Conservation (phyloP, 176 grass and related monocot species). For the Chrysopogon serrulatus region DNA sequence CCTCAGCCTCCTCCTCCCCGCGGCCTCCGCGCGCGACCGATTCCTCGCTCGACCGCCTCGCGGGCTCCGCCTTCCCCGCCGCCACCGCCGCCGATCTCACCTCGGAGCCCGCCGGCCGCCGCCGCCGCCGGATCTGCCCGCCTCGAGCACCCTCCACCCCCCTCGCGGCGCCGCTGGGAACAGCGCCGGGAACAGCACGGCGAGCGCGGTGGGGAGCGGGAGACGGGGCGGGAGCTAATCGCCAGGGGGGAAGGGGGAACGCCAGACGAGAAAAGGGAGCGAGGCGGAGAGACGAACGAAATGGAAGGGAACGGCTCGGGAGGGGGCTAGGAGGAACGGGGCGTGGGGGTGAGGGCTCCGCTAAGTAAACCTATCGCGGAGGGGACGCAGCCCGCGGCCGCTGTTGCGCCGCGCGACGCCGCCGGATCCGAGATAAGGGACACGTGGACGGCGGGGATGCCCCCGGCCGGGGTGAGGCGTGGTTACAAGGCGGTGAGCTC, state of each 20-base stretch:
- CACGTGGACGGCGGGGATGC: not conserved
- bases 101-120: not conserved
- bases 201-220: not conserved
- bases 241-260: not conserved
- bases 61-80: not conserved
- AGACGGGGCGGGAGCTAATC: not conserved
- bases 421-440: not conserved
- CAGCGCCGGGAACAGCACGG: not conserved
- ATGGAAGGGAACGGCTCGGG: constrained; percentile 15
- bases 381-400: constrained; percentile 1
- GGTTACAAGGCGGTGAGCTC: not conserved
- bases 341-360: not conserved
- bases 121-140: constrained; percentile 27
- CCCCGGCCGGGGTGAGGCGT: not conserved
- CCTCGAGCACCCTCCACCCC: not conserved
- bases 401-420: not conserved
- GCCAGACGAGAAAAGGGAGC: not conserved
- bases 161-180: not conserved
- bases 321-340: not conserved
- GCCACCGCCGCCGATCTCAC: constrained; percentile 33
- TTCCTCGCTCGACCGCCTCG: not conserved
- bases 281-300: not conserved
- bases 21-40: not conserved
- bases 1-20: not conserved
- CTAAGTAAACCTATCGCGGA: constrained; percentile 6